phyloP scores from a whole-genome alignment of 164 flowering plant genomes.

The Magnolia officinalis region DNA sequence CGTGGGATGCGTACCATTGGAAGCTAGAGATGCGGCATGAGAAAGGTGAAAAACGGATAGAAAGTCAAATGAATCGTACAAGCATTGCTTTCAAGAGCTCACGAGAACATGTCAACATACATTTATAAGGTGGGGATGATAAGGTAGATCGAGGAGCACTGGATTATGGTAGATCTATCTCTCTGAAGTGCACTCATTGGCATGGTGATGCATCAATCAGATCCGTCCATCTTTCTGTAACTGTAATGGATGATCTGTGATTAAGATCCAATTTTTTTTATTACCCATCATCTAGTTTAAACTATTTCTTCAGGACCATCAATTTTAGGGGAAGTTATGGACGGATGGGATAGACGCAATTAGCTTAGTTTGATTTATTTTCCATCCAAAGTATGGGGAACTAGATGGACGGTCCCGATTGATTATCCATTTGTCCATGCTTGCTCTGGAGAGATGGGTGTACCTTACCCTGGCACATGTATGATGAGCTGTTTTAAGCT shows the following conservation, averaged over 20 bases:
- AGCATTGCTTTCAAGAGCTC: constrained; percentile 1
- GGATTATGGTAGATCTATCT: neutral
- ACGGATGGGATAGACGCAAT: too few relatives aligned
- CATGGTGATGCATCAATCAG: too few relatives aligned
- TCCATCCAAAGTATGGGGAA: too few relatives aligned
- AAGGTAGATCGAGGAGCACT: too few relatives aligned
- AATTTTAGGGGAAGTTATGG: too few relatives aligned
- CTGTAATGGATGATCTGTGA: neutral
- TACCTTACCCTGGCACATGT: too few relatives aligned
- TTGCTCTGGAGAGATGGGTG: too few relatives aligned
- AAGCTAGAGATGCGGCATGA: neutral
- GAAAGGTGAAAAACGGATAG: neutral
- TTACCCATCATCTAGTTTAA: neutral
- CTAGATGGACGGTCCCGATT: too few relatives aligned
- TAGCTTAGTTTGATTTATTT: too few relatives aligned
- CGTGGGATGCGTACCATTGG: too few relatives aligned
- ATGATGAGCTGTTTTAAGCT: too few relatives aligned
- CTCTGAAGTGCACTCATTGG: neutral
- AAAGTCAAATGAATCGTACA: constrained; percentile 11
- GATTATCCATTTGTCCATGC: too few relatives aligned
- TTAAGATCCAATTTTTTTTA: neutral
- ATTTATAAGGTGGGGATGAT: neutral
- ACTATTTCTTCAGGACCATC: neutral
- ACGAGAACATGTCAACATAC: constrained; percentile 9
- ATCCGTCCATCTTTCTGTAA: neutral